Percentiles rank a stretch among this genome's conserved stretches.
These are phyloP conservation scores for Curvularia eragrostidis DNA, from an alignment of 2,329 filamentous ascomycete genomes.

Conservation along the genomic window DNA sequence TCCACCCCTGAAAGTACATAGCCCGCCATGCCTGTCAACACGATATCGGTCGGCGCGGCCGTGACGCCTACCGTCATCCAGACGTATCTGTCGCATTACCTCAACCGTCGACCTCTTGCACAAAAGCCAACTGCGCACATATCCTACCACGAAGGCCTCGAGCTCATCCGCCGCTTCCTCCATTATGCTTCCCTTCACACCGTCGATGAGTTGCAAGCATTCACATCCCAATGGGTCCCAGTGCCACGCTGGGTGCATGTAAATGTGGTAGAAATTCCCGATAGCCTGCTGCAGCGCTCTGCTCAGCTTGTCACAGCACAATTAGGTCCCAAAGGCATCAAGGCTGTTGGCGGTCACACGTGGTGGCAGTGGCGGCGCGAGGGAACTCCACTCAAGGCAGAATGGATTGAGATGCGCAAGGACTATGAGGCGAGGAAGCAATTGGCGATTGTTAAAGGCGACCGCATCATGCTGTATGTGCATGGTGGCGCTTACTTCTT, in stretches of 20 bases:
- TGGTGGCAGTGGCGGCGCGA: constrained; percentile 73
- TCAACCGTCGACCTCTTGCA: constrained; percentile 76
- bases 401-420: constrained; percentile 95
- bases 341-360: constrained; percentile 83
- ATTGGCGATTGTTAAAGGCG: constrained; percentile 61
- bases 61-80: constrained; percentile 87
- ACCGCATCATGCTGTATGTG: constrained; percentile 88
- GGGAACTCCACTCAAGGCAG: constrained; percentile 71
- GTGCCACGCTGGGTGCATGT: constrained; percentile 86
- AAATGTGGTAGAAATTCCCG: constrained; percentile 70
- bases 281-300: constrained; percentile 66
- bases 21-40: constrained; percentile 70
- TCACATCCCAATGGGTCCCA: constrained; percentile 91
- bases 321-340: constrained; percentile 77
- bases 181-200: constrained; percentile 85
- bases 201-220: constrained; percentile 90
- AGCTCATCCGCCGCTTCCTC: constrained; percentile 86
- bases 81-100: constrained; percentile 88
- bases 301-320: constrained; percentile 73
- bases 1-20: constrained; percentile 14
- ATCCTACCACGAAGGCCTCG: constrained; percentile 91
- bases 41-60: constrained; percentile 79
- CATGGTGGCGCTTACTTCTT: constrained; percentile 97
- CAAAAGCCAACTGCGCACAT: constrained; percentile 88
- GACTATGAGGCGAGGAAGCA: constrained; percentile 77